phyloP scores from a whole-genome alignment of 2,329 filamentous ascomycete genomes.

The Hawksworthiomyces lignivorus region DNA sequence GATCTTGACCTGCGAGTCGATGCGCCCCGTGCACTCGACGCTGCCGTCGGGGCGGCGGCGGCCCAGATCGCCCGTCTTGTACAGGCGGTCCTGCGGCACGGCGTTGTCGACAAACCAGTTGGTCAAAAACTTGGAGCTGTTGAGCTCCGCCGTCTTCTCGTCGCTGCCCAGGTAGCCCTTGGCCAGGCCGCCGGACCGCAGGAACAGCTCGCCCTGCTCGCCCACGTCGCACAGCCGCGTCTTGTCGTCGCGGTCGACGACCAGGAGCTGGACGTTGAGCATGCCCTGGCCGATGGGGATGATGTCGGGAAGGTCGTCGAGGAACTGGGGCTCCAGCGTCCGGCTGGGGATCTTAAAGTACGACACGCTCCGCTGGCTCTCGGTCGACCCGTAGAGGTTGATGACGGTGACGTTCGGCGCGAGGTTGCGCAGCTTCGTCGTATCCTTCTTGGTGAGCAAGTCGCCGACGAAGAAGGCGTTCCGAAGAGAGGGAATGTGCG shows the following conservation, averaged over 20 bases:
- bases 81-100: slow-evolving; percentile 77
- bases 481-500: slow-evolving; percentile 68
- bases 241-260: slow-evolving; percentile 63
- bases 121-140: slow-evolving; percentile 65
- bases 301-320: slow-evolving; percentile 51
- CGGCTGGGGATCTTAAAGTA: slow-evolving; percentile 71
- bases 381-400: slow-evolving; percentile 86
- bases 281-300: slow-evolving; percentile 83
- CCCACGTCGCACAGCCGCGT: slow-evolving; percentile 69
- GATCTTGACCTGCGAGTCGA: slow-evolving; percentile 80
- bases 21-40: slow-evolving; percentile 70
- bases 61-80: slow-evolving; percentile 82
- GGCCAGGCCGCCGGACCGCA: slow-evolving; percentile 75
- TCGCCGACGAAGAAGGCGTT: slow-evolving; percentile 89
- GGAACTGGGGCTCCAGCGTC: slow-evolving; percentile 47
- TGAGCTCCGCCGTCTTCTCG: slow-evolving; percentile 51
- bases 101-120: slow-evolving; percentile 81
- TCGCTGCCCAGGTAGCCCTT: slow-evolving; percentile 48
- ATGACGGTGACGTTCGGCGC: slow-evolving; percentile 68
- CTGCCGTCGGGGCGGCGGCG: slow-evolving; percentile 61
- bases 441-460: slow-evolving; percentile 77
- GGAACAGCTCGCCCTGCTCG: slow-evolving; percentile 76
- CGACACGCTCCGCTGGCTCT: slow-evolving; percentile 72
- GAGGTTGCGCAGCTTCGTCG: slow-evolving; percentile 64
- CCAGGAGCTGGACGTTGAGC: slow-evolving; percentile 78